A percentile compares a stretch with the other conserved stretches of the same genome.
Conservation (phyloP, 2,329 filamentous ascomycete genomes). For the Coniochaeta ligniaria region DNA sequence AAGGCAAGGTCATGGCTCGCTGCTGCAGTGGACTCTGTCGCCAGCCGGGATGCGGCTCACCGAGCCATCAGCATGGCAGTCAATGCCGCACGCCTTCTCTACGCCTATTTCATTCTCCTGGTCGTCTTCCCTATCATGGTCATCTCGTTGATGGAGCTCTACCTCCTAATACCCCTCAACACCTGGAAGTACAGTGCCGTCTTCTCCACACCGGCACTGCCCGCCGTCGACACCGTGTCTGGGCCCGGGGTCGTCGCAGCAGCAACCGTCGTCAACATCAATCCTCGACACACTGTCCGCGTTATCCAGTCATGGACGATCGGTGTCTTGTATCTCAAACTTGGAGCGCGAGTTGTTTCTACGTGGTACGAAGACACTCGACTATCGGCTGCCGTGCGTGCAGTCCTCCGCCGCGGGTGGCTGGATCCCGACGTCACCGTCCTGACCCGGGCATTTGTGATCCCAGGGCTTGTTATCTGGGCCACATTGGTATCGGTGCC, state of each 20-base stretch:
- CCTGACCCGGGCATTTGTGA: constrained; percentile 78
- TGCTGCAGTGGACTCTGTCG: constrained; percentile 15
- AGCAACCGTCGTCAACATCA: constrained; percentile 18
- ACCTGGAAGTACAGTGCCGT: constrained; percentile 55
- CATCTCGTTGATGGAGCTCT: constrained; percentile 77
- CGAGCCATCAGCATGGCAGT: constrained; percentile 19
- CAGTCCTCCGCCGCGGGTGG: constrained; percentile 68
- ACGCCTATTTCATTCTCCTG: constrained; percentile 68
- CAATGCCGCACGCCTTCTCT: constrained; percentile 47
- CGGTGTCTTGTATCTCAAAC: constrained; percentile 82
- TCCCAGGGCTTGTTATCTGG: constrained; percentile 63
- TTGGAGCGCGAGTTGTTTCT: constrained; percentile 63
- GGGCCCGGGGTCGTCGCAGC: constrained; percentile 14
- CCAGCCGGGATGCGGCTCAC: constrained; percentile 22
- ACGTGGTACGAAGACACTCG: constrained; percentile 63
- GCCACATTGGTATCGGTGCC: constrained; percentile 57
- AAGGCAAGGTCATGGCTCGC: constrained; percentile 23
- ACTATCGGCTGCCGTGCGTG: constrained; percentile 65
- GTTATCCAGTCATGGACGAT: constrained; percentile 92
- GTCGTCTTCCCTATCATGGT: constrained; percentile 77
- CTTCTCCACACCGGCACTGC: constrained; percentile 2
- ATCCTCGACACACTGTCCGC: constrained; percentile 62
- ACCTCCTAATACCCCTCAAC: constrained; percentile 79
- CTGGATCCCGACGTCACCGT: constrained; percentile 70
- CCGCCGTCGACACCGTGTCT: neutral